Base-by-base conservation (phyloP, 2,329 filamentous ascomycete genomes). In the Colletotrichum sp. region DNA sequence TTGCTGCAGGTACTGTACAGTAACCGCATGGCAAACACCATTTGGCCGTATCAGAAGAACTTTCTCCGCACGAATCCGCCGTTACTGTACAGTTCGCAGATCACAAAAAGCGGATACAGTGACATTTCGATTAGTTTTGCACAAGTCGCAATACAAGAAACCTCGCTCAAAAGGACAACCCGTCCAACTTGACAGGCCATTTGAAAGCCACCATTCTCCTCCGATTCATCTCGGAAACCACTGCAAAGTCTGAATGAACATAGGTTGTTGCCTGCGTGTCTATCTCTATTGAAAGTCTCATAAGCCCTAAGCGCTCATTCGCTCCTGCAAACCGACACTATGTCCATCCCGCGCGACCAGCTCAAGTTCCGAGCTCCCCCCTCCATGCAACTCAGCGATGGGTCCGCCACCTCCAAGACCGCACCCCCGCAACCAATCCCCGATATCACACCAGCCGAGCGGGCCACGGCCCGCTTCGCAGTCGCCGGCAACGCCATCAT, bases 401-500 rank as follows among this genome's bases (percentile, higher is more conserved):
- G 75, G 16, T 75, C 67, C 30, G 32, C 68, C 13, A 55, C 72
- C 8, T 75, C 75, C 21, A 66, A 68, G 59, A 77, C 75, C 4
- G 68, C 63, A 34, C 24, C 68, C 14, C 68, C 72, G 16, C 9
- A 26, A 12, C 57, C 55, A 2, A 13, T 0, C 30, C 2, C 55
- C 59, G 10, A 28, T 21, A 0, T 64, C n/a, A 34, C 30, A 0
- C 32, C 60, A 12, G 18, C 60, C n/a, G 60, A 36, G 32, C 30
- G 55, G 10, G 55, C 57, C 79, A 48, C 79, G n/a, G 60, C 60
- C 12, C 60, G 81, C 18, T 83, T 83, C 64, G 78, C 77, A 12
- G 72, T 82, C 34, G 52, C 28, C 8, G 83, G 82, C 21, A 82
- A 82, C 63, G 82, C 81, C 61, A 78, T 83, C 28, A 80, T 83